Evolutionary conservation across 352 stramenopile genomes (phyloP), one percentile per base, ranked within the genome.

Genomic region (Globisporangium apiculatum): DNA sequence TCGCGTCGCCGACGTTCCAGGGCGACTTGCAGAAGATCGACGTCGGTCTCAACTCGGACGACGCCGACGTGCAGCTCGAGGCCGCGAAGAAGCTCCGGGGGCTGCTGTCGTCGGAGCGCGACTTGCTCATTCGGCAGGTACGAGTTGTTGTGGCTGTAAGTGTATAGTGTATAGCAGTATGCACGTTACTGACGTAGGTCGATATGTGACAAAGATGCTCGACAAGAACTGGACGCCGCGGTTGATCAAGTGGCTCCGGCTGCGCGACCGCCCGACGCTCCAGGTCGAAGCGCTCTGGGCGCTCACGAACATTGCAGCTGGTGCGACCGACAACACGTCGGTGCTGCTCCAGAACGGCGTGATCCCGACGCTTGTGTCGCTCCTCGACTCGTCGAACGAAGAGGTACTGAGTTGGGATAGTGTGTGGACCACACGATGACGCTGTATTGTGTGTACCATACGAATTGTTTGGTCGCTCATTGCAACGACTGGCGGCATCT

Each of bases 241-340:
- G 51, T 59, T 94, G 36, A 91, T 94, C 66, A 90, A 91, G 63
- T 94, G 83, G 83, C 67, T 94, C 58, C 71, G 80, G 43, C 66
- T 92, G 42, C 69, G 82, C 7, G 85, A 94, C 62, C 79, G 79
- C 51, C 83, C 82, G 51, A 90, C 82, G 53, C 64, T 96, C 17
- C 88, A 97, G 73, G 86, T 97, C 24, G 95, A 98, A 72, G 90
- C 94, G 55, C 71, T 98, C 12, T 97, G 96, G 86, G 89, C 92
- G 36, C 75, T 98, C 12, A 98, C 94, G 7, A 98, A 98, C 72
- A 98, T 98, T 67, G 92, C 95, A 5, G 89, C 87, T 0, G 89
- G 89, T 40, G 86, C 86, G 5, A 95, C 87, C 45, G 90, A 97
- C 62, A 94, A 97, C 68, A 95, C 90, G 49, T 89, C 91, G 18